Evolutionary conservation across 2,329 filamentous ascomycete genomes (phyloP).

Genomic region (Colletotrichum lupini): DNA sequence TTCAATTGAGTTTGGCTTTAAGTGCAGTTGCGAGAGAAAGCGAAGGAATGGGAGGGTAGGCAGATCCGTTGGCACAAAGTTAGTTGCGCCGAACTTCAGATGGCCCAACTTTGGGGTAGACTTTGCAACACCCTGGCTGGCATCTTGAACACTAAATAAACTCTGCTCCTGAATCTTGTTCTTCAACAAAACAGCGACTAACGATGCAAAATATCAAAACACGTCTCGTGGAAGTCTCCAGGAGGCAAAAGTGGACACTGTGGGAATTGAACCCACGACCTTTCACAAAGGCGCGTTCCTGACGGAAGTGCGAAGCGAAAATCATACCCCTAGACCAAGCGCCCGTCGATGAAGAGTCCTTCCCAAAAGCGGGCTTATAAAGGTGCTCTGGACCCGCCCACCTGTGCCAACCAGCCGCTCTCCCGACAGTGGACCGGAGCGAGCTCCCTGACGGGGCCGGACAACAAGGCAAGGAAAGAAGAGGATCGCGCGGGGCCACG

Average conservation of each 20-base stretch:
- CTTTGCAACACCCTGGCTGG: too few species aligned
- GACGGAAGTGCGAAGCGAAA: conserved; percentile 24
- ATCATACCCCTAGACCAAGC: conserved; percentile 37
- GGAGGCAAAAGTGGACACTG: conserved; percentile 18
- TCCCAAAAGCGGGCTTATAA: rapidly evolving
- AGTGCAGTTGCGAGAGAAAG: too few species aligned
- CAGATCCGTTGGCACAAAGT: too few species aligned
- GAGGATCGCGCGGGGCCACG: conserved; percentile 1
- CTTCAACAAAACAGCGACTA: too few species aligned
- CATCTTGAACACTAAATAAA: too few species aligned
- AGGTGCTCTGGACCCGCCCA: background rate
- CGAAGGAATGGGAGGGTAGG: too few species aligned
- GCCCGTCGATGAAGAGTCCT: rapidly evolving
- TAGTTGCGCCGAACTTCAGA: too few species aligned
- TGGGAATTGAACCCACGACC: conserved; percentile 36
- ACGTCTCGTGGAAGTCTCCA: rapidly evolving
- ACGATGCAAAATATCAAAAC: too few species aligned
- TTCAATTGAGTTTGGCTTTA: background rate
- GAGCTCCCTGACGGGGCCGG: background rate
- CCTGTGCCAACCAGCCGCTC: background rate
- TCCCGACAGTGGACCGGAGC: background rate
- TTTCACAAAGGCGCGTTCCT: conserved; percentile 10
- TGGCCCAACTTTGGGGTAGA: too few species aligned
- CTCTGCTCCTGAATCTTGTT: too few species aligned
- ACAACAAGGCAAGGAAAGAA: background rate